Evolutionary conservation across 352 stramenopile genomes (phyloP).

Genomic region (Pythium pectinolyticum): DNA sequence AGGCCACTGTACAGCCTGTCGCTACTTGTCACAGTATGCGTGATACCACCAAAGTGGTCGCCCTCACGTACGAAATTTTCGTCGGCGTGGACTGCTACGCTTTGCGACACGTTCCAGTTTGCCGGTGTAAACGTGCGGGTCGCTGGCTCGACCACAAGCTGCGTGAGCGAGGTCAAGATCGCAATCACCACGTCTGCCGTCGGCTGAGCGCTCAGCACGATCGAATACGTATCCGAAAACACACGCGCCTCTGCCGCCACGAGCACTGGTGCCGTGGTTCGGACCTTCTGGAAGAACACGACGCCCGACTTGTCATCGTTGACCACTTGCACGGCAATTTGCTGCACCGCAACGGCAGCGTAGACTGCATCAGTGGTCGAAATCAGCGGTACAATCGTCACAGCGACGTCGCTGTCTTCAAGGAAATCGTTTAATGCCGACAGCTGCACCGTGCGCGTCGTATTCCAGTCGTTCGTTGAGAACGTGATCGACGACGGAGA

Average conservation of each 20-base stretch:
- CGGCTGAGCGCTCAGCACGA: conserved; percentile 50
- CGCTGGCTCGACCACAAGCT: conserved; percentile 43
- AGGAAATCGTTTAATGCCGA: conserved; percentile 51
- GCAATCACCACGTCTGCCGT: conserved; percentile 37
- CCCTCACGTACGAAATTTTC: conserved; percentile 49
- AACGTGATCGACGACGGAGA: conserved; percentile 34
- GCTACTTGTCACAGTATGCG: conserved; percentile 24
- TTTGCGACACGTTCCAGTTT: conserved; percentile 54
- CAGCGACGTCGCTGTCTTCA: conserved; percentile 39
- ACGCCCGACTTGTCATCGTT: conserved; percentile 59
- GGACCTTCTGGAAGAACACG: conserved; percentile 39
- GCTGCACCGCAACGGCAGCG: conserved; percentile 16
- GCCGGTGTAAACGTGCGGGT: conserved; percentile 36
- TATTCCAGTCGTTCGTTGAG: conserved; percentile 34
- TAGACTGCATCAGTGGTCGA: conserved; percentile 44
- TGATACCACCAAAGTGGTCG: conserved; percentile 40
- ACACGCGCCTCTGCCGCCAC: conserved; percentile 50
- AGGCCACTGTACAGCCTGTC: conserved; percentile 38
- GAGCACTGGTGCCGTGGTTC: conserved; percentile 37
- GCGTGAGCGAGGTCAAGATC: conserved; percentile 33
- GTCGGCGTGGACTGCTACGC: conserved; percentile 42
- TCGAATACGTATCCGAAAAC: conserved; percentile 48
- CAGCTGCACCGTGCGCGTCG: conserved; percentile 36
- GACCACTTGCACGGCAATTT: conserved; percentile 40
- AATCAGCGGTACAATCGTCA: conserved; percentile 29